These are phyloP conservation scores for Trichophyton rubrum DNA, from an alignment of 2,329 filamentous ascomycete species.

Conservation along the genomic window DNA sequence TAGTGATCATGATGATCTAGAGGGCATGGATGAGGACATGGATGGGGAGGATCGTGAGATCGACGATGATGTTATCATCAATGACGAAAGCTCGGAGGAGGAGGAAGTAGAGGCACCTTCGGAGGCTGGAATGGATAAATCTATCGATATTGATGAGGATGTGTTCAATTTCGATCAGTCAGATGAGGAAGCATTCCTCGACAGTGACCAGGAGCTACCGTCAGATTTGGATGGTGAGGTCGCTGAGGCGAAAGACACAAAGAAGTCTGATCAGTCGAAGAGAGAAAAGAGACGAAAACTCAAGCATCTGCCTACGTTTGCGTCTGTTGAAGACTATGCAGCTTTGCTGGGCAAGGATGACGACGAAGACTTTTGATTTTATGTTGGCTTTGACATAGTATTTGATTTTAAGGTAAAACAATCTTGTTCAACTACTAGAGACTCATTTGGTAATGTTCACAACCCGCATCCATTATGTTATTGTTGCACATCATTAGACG, in stretches of 20 bases:
- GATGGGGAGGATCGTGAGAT: constrained; percentile 20
- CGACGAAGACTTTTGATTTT: constrained; percentile 1
- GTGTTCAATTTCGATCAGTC: constrained; percentile 40
- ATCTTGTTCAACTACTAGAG: neutral
- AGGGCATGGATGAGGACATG: constrained; percentile 30
- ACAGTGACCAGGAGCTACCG: constrained; percentile 44
- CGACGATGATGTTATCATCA: constrained; percentile 20
- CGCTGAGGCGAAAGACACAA: constrained; percentile 23
- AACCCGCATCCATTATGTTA: neutral
- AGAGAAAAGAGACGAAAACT: constrained; percentile 65
- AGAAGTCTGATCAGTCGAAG: constrained; percentile 26
- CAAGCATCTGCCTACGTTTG: constrained; percentile 83
- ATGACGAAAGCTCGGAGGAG: constrained; percentile 11
- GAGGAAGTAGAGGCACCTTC: constrained; percentile 12
- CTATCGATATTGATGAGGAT: constrained; percentile 39
- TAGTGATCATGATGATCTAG: constrained; percentile 32
- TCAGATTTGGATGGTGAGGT: constrained; percentile 36
- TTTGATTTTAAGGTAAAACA: neutral
- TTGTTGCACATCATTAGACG: neutral
- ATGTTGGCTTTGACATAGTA: neutral
- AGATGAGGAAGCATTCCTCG: constrained; percentile 36
- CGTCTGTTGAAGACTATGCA: constrained; percentile 86
- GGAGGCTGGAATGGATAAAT: constrained; percentile 24
- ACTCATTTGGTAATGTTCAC: neutral
- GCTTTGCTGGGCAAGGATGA: constrained; percentile 60